phyloP scores from a whole-genome alignment of 1,284 basidiomycete species.

The Leccinum angustisporum region DNA sequence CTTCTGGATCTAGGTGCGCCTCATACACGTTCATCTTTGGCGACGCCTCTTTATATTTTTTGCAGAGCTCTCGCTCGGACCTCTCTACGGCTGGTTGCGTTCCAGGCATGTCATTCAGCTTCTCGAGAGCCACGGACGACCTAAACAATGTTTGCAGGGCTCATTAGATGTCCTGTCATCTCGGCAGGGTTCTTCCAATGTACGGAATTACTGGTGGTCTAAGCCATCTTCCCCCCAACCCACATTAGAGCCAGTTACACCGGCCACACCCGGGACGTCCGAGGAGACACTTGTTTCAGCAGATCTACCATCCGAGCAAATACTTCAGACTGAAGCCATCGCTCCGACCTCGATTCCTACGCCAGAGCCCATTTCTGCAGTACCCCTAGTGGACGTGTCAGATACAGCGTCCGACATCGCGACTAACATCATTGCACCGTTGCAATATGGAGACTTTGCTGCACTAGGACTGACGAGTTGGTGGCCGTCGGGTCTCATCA shows the following conservation, averaged over 20 bases:
- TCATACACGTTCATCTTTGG: background rate
- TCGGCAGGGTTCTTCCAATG: conserved; percentile 9
- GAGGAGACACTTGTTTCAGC: background rate
- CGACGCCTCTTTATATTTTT: conserved; percentile 13
- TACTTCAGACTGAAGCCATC: background rate
- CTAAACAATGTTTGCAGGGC: conserved; percentile 14
- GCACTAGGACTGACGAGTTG: conserved; percentile 69
- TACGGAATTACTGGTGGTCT: conserved; percentile 36
- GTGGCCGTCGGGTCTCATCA: conserved; percentile 57
- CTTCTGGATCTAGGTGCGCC: conserved; percentile 25
- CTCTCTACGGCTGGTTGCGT: conserved; percentile 10
- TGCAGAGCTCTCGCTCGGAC: conserved; percentile 13
- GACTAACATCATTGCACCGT: conserved; percentile 39
- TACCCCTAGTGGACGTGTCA: conserved; percentile 12
- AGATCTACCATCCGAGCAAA: background rate
- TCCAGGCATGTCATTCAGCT: conserved; percentile 26
- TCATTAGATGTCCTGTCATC: conserved; percentile 1
- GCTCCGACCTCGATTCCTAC: background rate
- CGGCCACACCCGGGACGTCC: background rate
- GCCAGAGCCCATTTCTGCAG: conserved; percentile 5
- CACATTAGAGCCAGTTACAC: conserved; percentile 8
- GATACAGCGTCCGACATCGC: conserved; percentile 18
- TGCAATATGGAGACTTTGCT: conserved; percentile 79
- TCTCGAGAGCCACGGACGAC: background rate
- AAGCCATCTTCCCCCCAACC: conserved; percentile 17